A percentile compares a stretch with the other conserved stretches of the same genome.
phyloP scores from a whole-genome alignment of 257 asterid genomes.

The Solanum pinnatisectum region DNA sequence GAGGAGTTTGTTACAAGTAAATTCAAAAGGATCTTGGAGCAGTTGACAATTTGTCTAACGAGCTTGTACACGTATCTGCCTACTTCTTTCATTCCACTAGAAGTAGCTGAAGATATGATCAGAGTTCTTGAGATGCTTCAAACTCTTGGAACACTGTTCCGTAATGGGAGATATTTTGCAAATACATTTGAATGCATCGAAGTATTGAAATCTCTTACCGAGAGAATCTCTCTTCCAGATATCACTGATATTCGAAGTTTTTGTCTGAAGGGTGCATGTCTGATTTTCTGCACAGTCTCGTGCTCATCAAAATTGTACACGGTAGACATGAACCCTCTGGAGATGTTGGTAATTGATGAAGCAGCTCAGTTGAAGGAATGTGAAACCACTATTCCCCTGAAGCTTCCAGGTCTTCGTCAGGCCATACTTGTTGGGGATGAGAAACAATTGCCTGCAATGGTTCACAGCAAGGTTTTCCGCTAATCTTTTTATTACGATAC shows the following conservation, averaged over 20 bases:
- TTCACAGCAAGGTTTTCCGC: conserved; percentile 36
- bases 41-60: conserved; percentile 4
- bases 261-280: conserved; percentile 21
- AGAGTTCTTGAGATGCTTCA: conserved; percentile 12
- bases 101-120: conserved; percentile 14
- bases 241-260: conserved; percentile 7
- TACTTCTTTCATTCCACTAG: conserved; percentile 13
- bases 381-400: conserved; percentile 44
- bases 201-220: conserved; percentile 4
- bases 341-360: conserved; percentile 43
- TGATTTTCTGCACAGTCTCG: conserved; percentile 37
- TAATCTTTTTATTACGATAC: neutral
- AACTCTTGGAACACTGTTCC: neutral
- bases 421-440: conserved; percentile 58
- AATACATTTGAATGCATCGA: conserved; percentile 8
- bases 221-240: conserved; percentile 12
- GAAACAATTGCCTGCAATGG: conserved; percentile 55
- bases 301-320: conserved; percentile 24
- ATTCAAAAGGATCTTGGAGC: neutral
- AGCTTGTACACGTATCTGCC: conserved; percentile 41
- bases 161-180: neutral
- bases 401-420: conserved; percentile 35
- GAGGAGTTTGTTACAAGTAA: conserved; percentile 25
- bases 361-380: conserved; percentile 60
- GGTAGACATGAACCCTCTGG: conserved; percentile 5